Conservation (phyloP, 495 filamentous ascomycete genomes). For the Penicillium malachiteum region DNA sequence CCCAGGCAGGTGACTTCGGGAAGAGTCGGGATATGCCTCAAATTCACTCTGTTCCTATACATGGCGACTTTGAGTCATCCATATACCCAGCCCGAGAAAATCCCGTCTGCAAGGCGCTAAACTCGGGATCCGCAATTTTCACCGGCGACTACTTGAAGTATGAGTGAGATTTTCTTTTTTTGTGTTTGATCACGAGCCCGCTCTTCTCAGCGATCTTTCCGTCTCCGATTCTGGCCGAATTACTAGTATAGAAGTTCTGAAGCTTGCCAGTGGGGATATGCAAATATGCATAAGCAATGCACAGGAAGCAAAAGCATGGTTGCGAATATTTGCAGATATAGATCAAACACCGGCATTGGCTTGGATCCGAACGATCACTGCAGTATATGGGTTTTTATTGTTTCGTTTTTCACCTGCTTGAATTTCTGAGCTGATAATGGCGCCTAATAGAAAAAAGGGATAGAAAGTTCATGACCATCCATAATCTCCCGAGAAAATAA, state of each 20-base stretch:
- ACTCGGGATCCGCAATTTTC: conserved; percentile 6
- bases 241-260: neutral
- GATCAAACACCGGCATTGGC: no score
- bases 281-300: no score
- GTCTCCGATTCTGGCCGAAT: conserved; percentile 12
- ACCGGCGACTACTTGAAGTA: conserved; percentile 12
- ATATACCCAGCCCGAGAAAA: conserved; percentile 29
- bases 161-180: neutral
- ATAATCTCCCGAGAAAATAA: neutral
- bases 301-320: no score
- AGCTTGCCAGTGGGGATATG: no score
- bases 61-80: conserved; percentile 10
- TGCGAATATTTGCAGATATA: no score
- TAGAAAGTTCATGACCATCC: no score
- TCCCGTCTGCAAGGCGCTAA: conserved; percentile 8
- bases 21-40: conserved; percentile 21
- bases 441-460: no score
- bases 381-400: no score
- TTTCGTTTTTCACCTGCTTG: no score
- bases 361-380: no score
- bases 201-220: neutral
- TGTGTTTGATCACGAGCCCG: neutral
- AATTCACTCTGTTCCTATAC: conserved; percentile 7
- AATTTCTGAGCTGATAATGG: no score
- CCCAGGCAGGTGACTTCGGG: conserved; percentile 33